Conservation (phyloP, 108 stramenopile genomes). For the Epipyxis sp. region DNA sequence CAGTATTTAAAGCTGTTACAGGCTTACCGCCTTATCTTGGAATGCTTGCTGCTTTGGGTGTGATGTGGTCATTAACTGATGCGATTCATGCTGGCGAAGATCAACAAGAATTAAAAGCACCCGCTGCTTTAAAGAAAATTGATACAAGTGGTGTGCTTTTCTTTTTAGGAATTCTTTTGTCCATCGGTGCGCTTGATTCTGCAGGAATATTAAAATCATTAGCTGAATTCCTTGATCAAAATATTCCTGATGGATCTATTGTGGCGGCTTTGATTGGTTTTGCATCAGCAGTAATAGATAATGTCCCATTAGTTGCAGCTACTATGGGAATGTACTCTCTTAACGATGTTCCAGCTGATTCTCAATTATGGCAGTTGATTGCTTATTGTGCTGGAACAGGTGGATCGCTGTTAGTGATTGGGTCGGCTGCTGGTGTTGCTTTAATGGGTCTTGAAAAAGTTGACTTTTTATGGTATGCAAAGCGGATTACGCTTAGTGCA, state of each 20-base stretch:
- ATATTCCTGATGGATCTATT: constrained; percentile 77
- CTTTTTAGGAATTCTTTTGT: constrained; percentile 91
- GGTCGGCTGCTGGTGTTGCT: constrained; percentile 83
- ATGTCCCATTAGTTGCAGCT: constrained; percentile 86
- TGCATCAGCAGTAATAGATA: constrained; percentile 84
- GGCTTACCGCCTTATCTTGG: constrained; percentile 87
- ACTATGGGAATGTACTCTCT: constrained; percentile 93
- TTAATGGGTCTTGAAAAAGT: constrained; percentile 91
- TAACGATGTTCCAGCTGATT: constrained; percentile 75
- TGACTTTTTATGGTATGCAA: constrained; percentile 88
- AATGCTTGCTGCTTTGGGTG: constrained; percentile 85
- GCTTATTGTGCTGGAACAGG: constrained; percentile 90
- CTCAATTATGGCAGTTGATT: constrained; percentile 86
- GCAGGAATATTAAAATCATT: constrained; percentile 78
- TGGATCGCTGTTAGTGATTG: constrained; percentile 85
- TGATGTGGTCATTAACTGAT: constrained; percentile 87
- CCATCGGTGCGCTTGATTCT: constrained; percentile 84
- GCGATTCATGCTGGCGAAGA: constrained; percentile 85
- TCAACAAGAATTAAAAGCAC: constrained; percentile 69
- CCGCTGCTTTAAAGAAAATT: constrained; percentile 60
- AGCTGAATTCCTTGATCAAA: constrained; percentile 75
- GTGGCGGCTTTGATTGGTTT: constrained; percentile 87
- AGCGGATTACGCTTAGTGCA: constrained; percentile 75
- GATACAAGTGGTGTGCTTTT: constrained; percentile 86
- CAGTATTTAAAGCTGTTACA: constrained; percentile 79